Percentiles rank a stretch among this genome's conserved stretches.
phyloP scores from a whole-genome alignment of 2,329 filamentous ascomycete species.

The Arthrobotrys musiformis region DNA sequence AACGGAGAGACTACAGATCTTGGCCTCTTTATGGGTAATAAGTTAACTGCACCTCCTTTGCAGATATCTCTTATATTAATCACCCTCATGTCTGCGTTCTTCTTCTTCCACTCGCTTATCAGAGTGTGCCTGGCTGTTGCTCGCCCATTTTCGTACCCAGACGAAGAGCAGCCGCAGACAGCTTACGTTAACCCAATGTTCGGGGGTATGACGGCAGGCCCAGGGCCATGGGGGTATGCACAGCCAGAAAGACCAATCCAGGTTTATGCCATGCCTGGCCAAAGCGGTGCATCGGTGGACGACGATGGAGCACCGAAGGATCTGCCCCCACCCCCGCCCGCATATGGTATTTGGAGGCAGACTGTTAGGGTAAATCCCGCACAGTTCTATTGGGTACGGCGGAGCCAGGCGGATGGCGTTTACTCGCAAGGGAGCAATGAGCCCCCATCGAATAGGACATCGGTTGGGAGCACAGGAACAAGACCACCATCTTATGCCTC shows the following conservation, averaged over 20 bases:
- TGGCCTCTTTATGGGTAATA: conserved; percentile 74
- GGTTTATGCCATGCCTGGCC: conserved; percentile 78
- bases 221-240: conserved; percentile 73
- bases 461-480: conserved; percentile 45
- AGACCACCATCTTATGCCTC: conserved; percentile 59
- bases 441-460: conserved; percentile 18
- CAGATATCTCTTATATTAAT: conserved; percentile 83
- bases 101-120: conserved; percentile 83
- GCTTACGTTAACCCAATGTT: conserved; percentile 58
- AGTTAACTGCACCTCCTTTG: conserved; percentile 71
- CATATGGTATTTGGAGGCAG: conserved; percentile 34
- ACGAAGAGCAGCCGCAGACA: conserved; percentile 40
- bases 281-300: conserved; percentile 71
- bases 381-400: conserved; percentile 59
- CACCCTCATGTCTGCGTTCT: conserved; percentile 77
- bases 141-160: conserved; percentile 62
- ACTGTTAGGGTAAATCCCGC: conserved; percentile 59
- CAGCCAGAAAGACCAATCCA: conserved; percentile 78
- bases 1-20: conserved; percentile 69
- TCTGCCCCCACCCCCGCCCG: conserved; percentile 70
- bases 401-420: conserved; percentile 40
- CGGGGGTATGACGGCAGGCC: conserved; percentile 65
- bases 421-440: conserved; percentile 18
- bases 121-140: conserved; percentile 76
- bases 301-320: conserved; percentile 69